Base-by-base conservation (phyloP, 1,284 basidiomycete genomes). In the Trichosporon faecale region DNA sequence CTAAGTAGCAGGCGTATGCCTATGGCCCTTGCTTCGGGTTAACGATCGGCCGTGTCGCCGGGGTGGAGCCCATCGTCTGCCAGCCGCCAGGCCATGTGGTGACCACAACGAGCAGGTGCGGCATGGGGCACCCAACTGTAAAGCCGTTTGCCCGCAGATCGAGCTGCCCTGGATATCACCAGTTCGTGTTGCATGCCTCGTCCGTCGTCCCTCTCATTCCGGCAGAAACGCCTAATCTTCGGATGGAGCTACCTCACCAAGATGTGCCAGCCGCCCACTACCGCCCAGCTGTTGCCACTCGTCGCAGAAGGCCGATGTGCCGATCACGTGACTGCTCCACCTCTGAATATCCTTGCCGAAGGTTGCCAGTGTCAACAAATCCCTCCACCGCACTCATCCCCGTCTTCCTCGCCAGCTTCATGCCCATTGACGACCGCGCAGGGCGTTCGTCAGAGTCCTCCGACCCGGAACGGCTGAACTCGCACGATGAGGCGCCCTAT, bases 401-500 rank as follows among this genome's bases (percentile, higher is more conserved):
- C 49, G 49, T 23, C 49, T 52, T 52, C 49, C 21, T 52, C 49
- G 21, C 21, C 6, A 16, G 5, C 49, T 52, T 23, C 21, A 52
- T 52, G 49, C 49, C 49, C 49, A 52, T 25, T 12, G 49, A 52
- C 49, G 49, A 52, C 21, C 49, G 49, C 49, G 49, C 49, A 9
- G 49, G 49, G 49, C 49, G 49, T 12, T 52, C 49, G 49, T 52
- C 49, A 18, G 49, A 52, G 18, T 52, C 49, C 1, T 52, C 49
- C 49, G 49, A 52, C 25, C 49, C 49, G 49, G 49, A 52, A 18
- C 49, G 49, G 49, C 49, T 52, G 21, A 25, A 21, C 8, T 4
- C 3, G 2, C 49, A 52, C 21, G 49, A 52, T n/a, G n/a, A 44
- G 16, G 65, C 67, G 6, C 66, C 67, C 2, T 66, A 64, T n/a